phyloP scores from a whole-genome alignment of 371 early-diverging fungal species.

The Zychaea mexicana region DNA sequence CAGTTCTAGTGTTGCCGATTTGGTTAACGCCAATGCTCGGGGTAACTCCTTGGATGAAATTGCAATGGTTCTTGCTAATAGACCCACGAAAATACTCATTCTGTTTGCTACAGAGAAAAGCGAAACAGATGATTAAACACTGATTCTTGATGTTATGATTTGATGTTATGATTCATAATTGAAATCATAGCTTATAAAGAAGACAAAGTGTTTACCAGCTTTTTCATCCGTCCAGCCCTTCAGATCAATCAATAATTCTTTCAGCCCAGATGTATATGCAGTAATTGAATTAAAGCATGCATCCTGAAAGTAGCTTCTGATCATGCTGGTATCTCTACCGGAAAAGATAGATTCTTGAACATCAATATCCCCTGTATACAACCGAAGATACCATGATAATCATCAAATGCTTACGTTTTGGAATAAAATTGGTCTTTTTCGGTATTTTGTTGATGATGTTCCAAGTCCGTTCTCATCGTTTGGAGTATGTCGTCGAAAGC shows the following conservation, averaged over 20 bases:
- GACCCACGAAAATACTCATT: constrained; percentile 33
- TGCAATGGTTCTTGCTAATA: constrained; percentile 36
- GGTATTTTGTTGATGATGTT: constrained; percentile 11
- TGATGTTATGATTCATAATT: no score
- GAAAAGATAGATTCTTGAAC: no score
- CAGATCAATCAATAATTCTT: constrained; percentile 14
- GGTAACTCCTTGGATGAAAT: constrained; percentile 37
- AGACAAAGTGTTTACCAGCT: no score
- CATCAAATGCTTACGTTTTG: constrained; percentile 20
- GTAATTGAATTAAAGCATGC: constrained; percentile 22
- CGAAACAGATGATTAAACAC: no score
- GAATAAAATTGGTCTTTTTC: constrained; percentile 24
- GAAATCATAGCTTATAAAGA: no score
- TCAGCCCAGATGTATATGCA: constrained; percentile 15
- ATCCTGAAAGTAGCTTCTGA: constrained; percentile 31
- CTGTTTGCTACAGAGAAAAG: constrained; percentile 32
- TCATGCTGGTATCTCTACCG: constrained; percentile 28
- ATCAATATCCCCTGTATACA: background rate
- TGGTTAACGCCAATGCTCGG: constrained; percentile 18
- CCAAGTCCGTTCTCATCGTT: constrained; percentile 23
- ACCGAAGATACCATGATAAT: background rate
- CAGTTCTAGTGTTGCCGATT: constrained; percentile 26
- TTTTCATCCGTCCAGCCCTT: constrained; percentile 23
- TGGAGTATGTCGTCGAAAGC: constrained; percentile 25
- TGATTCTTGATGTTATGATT: no score